A percentile compares a stretch with the other conserved stretches of the same genome.
Conservation (phyloP, 2,329 filamentous ascomycete species). For the Alternaria alternata region DNA sequence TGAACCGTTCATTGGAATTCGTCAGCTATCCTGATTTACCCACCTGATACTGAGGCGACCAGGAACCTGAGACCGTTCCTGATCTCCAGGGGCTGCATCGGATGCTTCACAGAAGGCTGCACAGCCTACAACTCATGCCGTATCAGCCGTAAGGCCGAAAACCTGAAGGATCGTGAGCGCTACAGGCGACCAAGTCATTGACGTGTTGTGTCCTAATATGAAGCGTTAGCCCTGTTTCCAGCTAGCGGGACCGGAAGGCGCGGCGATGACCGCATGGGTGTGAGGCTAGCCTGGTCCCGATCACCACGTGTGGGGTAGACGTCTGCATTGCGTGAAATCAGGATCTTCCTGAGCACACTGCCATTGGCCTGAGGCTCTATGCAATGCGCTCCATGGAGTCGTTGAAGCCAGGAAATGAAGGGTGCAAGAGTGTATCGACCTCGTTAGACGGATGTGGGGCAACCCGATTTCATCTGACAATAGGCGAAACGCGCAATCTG, state of each 20-base stretch:
- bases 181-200: slow-evolving; percentile 44
- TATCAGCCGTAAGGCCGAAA: slow-evolving; percentile 33
- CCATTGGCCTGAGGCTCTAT: slow-evolving; percentile 1
- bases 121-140: slow-evolving; percentile 25
- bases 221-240: slow-evolving; percentile 21
- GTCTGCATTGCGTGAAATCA: slow-evolving; percentile 9
- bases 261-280: slow-evolving; percentile 23
- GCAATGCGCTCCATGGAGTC: background rate
- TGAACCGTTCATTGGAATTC: background rate
- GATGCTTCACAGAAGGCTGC: slow-evolving; percentile 22
- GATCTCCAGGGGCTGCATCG: background rate
- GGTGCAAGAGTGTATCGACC: slow-evolving; percentile 4
- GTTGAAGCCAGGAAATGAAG: slow-evolving; percentile 19
- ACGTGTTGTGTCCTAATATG: slow-evolving; percentile 39
- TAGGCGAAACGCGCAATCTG: slow-evolving; percentile 15
- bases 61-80: background rate
- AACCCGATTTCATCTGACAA: slow-evolving; percentile 11
- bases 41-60: slow-evolving; percentile 1
- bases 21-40: background rate
- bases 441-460: slow-evolving; percentile 18
- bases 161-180: slow-evolving; percentile 39
- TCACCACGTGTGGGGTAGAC: slow-evolving; percentile 16
- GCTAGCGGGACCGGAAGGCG: slow-evolving; percentile 13
- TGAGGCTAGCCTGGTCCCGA: slow-evolving; percentile 5
- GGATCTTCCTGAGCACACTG: background rate